These are phyloP conservation scores for Talaromyces adpressus DNA, from an alignment of 495 filamentous ascomycete genomes.

Conservation along the genomic window DNA sequence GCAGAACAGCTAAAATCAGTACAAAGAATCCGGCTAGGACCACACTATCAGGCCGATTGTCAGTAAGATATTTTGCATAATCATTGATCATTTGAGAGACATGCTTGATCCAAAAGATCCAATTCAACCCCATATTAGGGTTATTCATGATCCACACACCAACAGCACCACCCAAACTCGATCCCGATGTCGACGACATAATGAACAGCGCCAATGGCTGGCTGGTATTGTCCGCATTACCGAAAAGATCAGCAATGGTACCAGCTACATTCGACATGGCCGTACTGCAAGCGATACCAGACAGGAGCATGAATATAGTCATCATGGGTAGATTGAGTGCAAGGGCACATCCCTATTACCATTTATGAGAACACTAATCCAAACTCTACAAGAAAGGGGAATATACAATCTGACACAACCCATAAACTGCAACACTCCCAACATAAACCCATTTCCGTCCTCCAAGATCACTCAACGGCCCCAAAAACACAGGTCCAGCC, in stretches of 20 bases:
- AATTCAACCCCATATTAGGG: conserved; percentile 21
- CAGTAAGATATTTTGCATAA: neutral
- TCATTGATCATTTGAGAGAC: neutral
- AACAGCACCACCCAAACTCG: conserved; percentile 25
- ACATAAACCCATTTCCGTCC: conserved; percentile 34
- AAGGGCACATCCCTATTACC: conserved; percentile 21
- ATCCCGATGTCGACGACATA: conserved; percentile 26
- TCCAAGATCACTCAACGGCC: conserved; percentile 26
- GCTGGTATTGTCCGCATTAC: conserved; percentile 24
- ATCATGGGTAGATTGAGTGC: conserved; percentile 30
- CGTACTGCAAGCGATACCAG: conserved; percentile 26
- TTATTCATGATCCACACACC: conserved; percentile 27
- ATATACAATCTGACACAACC: conserved; percentile 23
- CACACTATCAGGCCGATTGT: conserved; percentile 4
- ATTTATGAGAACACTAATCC: neutral
- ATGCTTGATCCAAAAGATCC: conserved; percentile 29
- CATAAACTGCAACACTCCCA: conserved; percentile 21
- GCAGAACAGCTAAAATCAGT: conserved; percentile 22
- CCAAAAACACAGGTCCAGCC: conserved; percentile 20
- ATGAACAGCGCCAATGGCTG: conserved; percentile 32
- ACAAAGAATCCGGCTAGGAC: conserved; percentile 23
- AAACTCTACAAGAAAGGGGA: neutral
- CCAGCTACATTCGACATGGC: conserved; percentile 31
- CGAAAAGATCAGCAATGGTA: conserved; percentile 29
- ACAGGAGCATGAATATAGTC: conserved; percentile 30